A percentile compares a stretch with the other conserved stretches of the same genome.
These are phyloP conservation scores for Larix kaempferi DNA, from an alignment of 75 land plant species.

Conservation along the genomic window DNA sequence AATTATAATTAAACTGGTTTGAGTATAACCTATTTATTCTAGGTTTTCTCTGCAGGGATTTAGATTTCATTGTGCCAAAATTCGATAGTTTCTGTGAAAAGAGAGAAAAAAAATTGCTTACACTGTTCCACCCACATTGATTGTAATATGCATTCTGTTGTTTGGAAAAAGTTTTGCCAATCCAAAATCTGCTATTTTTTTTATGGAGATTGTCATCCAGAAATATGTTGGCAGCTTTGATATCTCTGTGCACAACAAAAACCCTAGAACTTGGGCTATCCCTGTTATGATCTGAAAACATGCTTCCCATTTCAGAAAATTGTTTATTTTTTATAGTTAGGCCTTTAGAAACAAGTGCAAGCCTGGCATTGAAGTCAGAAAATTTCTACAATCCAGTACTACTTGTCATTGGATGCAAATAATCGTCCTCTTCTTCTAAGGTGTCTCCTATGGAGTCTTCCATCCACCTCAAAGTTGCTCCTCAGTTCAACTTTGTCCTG, in stretches of 20 bases:
- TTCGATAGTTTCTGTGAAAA: background rate
- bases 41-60: no score
- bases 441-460: constrained; percentile 1
- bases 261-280: constrained; percentile 4
- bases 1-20: background rate
- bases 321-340: no score
- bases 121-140: constrained; percentile 22
- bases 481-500: background rate
- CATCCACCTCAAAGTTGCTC: constrained; percentile 4
- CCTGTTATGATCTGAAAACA: background rate
- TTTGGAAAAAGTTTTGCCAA: constrained; percentile 25
- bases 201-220: constrained; percentile 30
- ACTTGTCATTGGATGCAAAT: constrained; percentile 14
- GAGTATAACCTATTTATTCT: background rate
- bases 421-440: background rate
- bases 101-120: background rate
- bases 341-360: no score
- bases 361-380: background rate
- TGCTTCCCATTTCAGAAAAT: constrained; percentile 2
- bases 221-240: constrained; percentile 57
- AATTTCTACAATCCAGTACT: background rate
- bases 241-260: constrained; percentile 36
- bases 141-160: constrained; percentile 9
- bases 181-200: constrained; percentile 54
- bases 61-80: background rate